These are phyloP conservation scores for Pseudocercospora macadamiae DNA, from an alignment of 2,329 filamentous ascomycete species.

Conservation along the genomic window DNA sequence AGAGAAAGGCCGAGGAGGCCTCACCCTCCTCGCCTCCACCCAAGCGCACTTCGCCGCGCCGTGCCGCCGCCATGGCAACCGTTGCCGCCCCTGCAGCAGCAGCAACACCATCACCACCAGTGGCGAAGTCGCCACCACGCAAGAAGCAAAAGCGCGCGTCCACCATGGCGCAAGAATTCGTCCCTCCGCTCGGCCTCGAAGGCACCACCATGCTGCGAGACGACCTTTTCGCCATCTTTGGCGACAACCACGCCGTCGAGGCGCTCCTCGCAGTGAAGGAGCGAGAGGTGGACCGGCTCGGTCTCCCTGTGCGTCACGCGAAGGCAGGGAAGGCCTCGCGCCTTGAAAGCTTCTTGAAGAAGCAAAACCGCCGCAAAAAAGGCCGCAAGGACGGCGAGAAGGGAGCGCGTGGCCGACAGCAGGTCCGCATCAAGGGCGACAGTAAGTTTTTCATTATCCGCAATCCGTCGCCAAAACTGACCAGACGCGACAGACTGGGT, in stretches of 20 bases:
- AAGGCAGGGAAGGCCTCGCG: slow-evolving; percentile 8
- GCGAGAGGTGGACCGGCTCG: slow-evolving; percentile 2
- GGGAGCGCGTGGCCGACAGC: not conserved
- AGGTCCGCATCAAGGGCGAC: slow-evolving; percentile 26
- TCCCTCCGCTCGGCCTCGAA: not conserved
- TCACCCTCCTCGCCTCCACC: slow-evolving; percentile 2
- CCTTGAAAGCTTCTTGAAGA: slow-evolving; percentile 5
- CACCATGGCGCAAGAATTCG: not conserved
- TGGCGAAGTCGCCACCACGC: not conserved
- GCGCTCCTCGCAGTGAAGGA: not conserved
- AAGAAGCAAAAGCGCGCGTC: not conserved
- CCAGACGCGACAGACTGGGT: slow-evolving; percentile 29
- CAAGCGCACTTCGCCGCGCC: not conserved
- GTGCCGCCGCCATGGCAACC: not conserved
- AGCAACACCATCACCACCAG: not conserved
- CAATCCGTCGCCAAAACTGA: not conserved
- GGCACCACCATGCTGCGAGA: slow-evolving; percentile 3
- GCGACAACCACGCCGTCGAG: not conserved
- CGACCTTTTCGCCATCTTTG: not conserved
- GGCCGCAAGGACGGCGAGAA: not conserved
- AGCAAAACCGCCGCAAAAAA: not conserved
- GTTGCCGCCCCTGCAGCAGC: not conserved
- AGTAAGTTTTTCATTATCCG: slow-evolving; percentile 35
- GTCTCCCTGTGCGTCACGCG: not conserved
- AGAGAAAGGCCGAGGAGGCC: slow-evolving; percentile 4